phyloP scores from a whole-genome alignment of 129 eudicot species.

The Pseudognaphalium luteoalbum region DNA sequence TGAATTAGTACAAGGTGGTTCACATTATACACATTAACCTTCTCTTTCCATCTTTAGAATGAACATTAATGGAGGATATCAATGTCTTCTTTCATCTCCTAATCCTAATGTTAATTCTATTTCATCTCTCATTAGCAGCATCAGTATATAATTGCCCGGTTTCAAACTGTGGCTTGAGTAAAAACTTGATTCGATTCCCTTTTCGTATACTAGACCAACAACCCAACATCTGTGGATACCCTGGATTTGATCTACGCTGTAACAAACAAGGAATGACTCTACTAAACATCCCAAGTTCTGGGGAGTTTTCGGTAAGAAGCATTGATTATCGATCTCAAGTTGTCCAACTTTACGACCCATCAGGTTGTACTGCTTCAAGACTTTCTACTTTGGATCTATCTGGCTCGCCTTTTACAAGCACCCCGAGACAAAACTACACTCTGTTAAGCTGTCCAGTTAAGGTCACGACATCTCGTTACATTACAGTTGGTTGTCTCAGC shows the following conservation, averaged over 20 bases:
- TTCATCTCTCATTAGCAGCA: slow-evolving; percentile 33
- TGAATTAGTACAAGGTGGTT: slow-evolving; percentile 18
- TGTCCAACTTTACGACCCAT: slow-evolving; percentile 58
- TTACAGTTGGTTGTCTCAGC: slow-evolving; percentile 61
- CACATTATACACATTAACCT: slow-evolving; percentile 17
- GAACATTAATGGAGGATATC: slow-evolving; percentile 37
- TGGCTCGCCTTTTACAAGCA: slow-evolving; percentile 49
- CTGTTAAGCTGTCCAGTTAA: slow-evolving; percentile 55
- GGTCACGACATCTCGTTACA: slow-evolving; percentile 28
- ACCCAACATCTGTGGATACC: slow-evolving; percentile 44
- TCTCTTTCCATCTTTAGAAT: slow-evolving; percentile 22
- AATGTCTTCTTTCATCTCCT: slow-evolving; percentile 30
- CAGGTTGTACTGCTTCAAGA: slow-evolving; percentile 43
- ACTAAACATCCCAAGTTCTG: slow-evolving; percentile 50
- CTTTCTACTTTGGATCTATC: slow-evolving; percentile 47
- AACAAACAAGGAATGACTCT: slow-evolving; percentile 21
- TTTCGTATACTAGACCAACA: slow-evolving; percentile 41
- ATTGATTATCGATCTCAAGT: slow-evolving; percentile 49
- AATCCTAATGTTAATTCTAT: slow-evolving; percentile 28
- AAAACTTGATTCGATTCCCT: slow-evolving; percentile 43
- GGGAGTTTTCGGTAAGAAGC: slow-evolving; percentile 44
- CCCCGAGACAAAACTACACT: slow-evolving; percentile 38
- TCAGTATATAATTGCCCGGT: slow-evolving; percentile 41
- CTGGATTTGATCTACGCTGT: slow-evolving; percentile 57
- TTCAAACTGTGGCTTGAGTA: slow-evolving; percentile 33